Base-by-base conservation (phyloP, 2,329 filamentous ascomycete species). In the Alternaria burnsii region DNA sequence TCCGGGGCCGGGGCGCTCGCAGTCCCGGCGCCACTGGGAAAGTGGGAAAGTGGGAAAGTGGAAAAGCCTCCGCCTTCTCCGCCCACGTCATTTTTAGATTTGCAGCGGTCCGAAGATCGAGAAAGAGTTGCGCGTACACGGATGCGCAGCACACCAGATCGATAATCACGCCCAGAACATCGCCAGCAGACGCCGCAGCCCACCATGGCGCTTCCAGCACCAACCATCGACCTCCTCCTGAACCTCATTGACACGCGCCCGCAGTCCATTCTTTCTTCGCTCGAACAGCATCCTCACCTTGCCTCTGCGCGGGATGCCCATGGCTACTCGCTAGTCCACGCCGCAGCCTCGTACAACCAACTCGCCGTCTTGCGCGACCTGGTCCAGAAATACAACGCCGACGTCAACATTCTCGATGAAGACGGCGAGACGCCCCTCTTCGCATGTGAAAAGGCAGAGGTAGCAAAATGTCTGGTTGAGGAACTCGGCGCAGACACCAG, bases 341-440 rank as follows among this genome's bases (percentile, higher is more conserved):
- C 95, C 53, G 93, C 94, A 16, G 90, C 92, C 18, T 97, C 94
- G 69, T 99, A 98, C 84, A 91, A 90, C 76, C 94, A 98, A 76
- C 81, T 92, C 36, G 87, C 91, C 56, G 88, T 99, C 16, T 85
- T 97, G 16, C 89, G 91, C 61, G 80, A 87, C 0, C 85, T 99
- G 6, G 84, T 97, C 28, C 83, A 83, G 47, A 91, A 94, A 34
- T 92, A 94, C 79, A 81, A 88, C 12, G 94, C 94, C 24, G 83
- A 94, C 61, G 87, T 93, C 48, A 90, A 97, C 76, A 82, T 97
- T 53, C 87, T 86, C 67, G 95, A 99, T 75, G 92, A 97, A 77
- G 95, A 99, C 76, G 87, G 89, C 58, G 95, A 99, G 80, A 97
- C 94, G 1, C 91, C 94, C n/a, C 83, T 99, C 5, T 99, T 97